These are phyloP conservation scores for Teunomyces tritomae DNA, from an alignment of 805 yeast genomes.

Conservation along the genomic window DNA sequence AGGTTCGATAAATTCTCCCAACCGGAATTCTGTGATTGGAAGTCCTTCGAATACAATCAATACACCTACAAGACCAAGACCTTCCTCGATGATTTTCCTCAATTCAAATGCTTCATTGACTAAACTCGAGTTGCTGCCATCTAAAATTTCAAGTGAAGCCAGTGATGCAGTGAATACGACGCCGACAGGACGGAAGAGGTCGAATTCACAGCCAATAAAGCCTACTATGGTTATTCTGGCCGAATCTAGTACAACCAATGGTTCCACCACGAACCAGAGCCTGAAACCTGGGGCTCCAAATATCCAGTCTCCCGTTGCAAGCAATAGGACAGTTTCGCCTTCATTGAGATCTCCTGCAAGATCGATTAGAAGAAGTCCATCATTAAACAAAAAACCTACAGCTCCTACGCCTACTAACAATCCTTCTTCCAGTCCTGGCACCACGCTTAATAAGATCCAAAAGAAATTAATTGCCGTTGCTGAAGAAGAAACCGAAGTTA, in stretches of 20 bases:
- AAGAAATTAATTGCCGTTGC: conserved; percentile 17
- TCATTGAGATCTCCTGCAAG: conserved; percentile 19
- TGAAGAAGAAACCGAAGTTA: conserved; percentile 14
- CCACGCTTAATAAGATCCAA: conserved; percentile 11
- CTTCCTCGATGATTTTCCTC: conserved; percentile 26
- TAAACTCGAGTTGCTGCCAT: conserved; percentile 8
- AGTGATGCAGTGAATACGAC: conserved; percentile 8
- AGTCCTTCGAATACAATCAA: conserved; percentile 2
- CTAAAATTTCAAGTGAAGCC: not conserved
- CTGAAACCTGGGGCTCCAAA: too few relatives aligned
- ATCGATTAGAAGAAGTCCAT: conserved; percentile 13
- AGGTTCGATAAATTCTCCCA: conserved; percentile 17
- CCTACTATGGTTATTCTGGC: not conserved
- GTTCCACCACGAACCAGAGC: conserved; percentile 2
- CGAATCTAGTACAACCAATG: conserved; percentile 21
- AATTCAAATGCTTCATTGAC: conserved; percentile 16
- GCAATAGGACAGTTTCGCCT: conserved; percentile 9
- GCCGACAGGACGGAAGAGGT: conserved; percentile 26
- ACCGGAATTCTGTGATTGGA: conserved; percentile 12
- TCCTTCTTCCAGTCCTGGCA: conserved; percentile 1
- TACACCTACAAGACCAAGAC: conserved; percentile 14
- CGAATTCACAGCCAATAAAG: conserved; percentile 35
- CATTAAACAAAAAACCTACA: conserved; percentile 8
- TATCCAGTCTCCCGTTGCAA: not conserved
- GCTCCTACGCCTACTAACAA: not conserved